phyloP scores from a whole-genome alignment of 371 early-diverging fungal species.

The Encephalitozoon cuniculi region DNA sequence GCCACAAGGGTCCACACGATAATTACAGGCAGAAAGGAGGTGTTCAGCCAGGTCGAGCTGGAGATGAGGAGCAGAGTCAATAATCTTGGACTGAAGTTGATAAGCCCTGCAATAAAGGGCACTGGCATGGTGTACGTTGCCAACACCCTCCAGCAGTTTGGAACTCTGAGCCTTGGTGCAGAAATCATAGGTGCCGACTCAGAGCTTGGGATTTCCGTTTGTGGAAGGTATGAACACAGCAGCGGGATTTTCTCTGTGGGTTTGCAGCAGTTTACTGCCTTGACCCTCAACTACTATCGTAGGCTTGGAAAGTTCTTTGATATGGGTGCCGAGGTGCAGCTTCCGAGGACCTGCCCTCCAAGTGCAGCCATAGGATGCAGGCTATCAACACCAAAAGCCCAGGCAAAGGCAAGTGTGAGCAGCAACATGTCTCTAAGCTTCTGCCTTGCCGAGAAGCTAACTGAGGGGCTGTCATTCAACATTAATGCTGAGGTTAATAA shows the following conservation, averaged over 20 bases:
- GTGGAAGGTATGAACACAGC: slow-evolving; percentile 25
- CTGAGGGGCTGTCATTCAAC: slow-evolving; percentile 29
- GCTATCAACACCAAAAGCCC: slow-evolving; percentile 7
- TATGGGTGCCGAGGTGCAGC: slow-evolving; percentile 18
- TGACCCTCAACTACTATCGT: slow-evolving; percentile 30
- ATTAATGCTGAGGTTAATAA: not conserved
- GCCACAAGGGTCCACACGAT: slow-evolving; percentile 30
- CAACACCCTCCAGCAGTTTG: slow-evolving; percentile 34
- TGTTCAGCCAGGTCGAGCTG: slow-evolving; percentile 33
- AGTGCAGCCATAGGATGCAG: slow-evolving; percentile 26
- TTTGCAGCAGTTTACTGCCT: slow-evolving; percentile 42
- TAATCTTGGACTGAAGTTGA: slow-evolving; percentile 43
- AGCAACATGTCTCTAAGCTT: not conserved
- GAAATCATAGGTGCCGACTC: slow-evolving; percentile 28
- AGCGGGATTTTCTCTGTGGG: slow-evolving; percentile 20
- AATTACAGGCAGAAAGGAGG: slow-evolving; percentile 24
- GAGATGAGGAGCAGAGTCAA: slow-evolving; percentile 16
- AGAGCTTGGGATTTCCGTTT: slow-evolving; percentile 26
- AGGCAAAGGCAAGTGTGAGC: slow-evolving; percentile 33
- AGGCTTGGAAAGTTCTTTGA: slow-evolving; percentile 21
- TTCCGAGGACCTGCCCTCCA: not conserved
- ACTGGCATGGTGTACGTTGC: slow-evolving; percentile 32
- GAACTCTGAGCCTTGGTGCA: slow-evolving; percentile 19
- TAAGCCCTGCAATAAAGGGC: slow-evolving; percentile 40
- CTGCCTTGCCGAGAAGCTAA: slow-evolving; percentile 36